A percentile compares a stretch with the other conserved stretches of the same genome.
These are phyloP conservation scores for Saturnispora mendoncae DNA, from an alignment of 805 yeast genomes.

Conservation along the genomic window DNA sequence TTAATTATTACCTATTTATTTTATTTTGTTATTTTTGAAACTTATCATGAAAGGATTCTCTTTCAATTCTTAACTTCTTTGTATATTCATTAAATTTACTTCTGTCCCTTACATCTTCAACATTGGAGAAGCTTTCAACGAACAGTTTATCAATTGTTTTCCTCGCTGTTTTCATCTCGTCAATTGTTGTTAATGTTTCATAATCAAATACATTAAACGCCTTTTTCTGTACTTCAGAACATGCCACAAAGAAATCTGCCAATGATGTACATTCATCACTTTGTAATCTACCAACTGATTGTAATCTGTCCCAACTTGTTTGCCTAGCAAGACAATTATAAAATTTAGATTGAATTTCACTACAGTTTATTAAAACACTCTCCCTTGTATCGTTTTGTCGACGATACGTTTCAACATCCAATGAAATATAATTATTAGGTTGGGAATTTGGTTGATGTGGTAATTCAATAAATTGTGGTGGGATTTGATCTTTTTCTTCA, in stretches of 20 bases:
- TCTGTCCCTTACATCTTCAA: constrained; percentile 24
- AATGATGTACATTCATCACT: constrained; percentile 21
- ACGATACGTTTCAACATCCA: constrained; percentile 23
- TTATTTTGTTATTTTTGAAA: too few relatives aligned
- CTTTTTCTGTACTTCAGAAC: constrained; percentile 26
- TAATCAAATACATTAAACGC: constrained; percentile 29
- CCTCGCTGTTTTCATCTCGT: constrained; percentile 24
- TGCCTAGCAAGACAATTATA: constrained; percentile 22
- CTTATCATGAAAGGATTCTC: constrained; percentile 24
- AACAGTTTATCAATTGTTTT: constrained; percentile 24
- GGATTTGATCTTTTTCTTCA: too few relatives aligned
- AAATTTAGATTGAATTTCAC: constrained; percentile 26
- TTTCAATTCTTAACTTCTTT: constrained; percentile 21
- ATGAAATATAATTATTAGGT: constrained; percentile 9
- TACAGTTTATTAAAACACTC: constrained; percentile 27
- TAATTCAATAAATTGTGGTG: background rate
- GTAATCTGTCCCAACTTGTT: constrained; percentile 15
- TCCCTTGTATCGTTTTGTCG: constrained; percentile 23
- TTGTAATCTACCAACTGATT: constrained; percentile 14
- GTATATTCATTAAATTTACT: constrained; percentile 19
- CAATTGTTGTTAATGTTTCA: constrained; percentile 21
- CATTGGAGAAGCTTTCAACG: constrained; percentile 20
- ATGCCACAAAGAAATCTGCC: constrained; percentile 25
- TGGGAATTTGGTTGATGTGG: constrained; percentile 7
- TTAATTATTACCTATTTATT: too few relatives aligned